Base-by-base conservation (phyloP, 163 green algal species). In the Scenedesmus sp. region DNA sequence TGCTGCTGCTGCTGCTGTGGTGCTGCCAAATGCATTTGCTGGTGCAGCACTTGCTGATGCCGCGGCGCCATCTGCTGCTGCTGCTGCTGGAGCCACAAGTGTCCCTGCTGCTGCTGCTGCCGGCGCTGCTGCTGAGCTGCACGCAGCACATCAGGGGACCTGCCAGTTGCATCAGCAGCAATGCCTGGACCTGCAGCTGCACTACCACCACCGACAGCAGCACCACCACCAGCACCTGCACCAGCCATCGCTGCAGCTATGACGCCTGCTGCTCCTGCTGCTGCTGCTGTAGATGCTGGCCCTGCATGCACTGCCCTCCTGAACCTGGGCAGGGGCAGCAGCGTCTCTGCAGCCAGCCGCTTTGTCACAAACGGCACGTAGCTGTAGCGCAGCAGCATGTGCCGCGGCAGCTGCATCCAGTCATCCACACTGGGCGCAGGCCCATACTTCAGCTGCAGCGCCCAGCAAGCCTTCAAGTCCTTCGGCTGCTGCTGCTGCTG, bases 291-390 rank as follows among this genome's bases (percentile, higher is more conserved):
- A 60, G 15, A 18, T 84, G 34, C 46, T 15, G 34, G 8, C 3
- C 9, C 77, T 55, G 8, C 77, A 84, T 13, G 77, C 15, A 84
- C 34, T 20, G 64, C 64, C 18, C 76, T 84, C 16, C 67, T 67
- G 18, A 84, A 90, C 18, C 57, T 23, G 12, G 77, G 57, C 76
- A 79, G 57, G 2, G 76, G 88, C 59, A 91, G 12, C 57, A 91
- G 74, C 7, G 34, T 87, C 20, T 79, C 76, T 20, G 26, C 57
- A 2, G 16, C 60, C 46, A 87, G 60, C 12, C 46, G 46, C 88
- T 88, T 88, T 5, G 54, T 83, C 26, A 84, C 79, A 67, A 88
- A 88, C 12, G 88, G 79, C 88, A 92, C 88, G 20, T 92, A 92
- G 46, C 60, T 82, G 77, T 88, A 92, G 59, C 88, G 88, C 59